Conservation (phyloP, 1,139 yeast genomes). For the Chernovozyma sophiae-reginae region DNA sequence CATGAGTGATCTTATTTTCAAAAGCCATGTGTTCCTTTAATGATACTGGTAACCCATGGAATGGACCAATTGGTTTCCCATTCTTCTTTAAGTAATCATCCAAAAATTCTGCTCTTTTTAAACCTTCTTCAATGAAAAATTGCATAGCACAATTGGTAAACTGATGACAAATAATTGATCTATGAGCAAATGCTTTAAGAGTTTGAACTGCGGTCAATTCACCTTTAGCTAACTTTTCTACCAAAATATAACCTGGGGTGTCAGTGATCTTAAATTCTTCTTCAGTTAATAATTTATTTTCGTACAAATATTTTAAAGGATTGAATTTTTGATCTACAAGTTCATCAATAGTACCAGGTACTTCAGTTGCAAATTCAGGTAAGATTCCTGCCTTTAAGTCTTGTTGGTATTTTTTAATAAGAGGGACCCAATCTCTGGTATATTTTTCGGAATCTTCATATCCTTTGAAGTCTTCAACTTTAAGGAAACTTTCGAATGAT, state of each 20-base stretch:
- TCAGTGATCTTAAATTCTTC: conserved; percentile 48
- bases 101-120: conserved; percentile 49
- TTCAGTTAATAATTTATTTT: conserved; percentile 38
- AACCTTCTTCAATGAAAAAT: conserved; percentile 53
- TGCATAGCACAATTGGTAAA: conserved; percentile 58
- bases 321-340: conserved; percentile 42
- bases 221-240: conserved; percentile 25
- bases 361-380: conserved; percentile 38
- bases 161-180: conserved; percentile 59
- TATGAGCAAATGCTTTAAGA: conserved; percentile 48
- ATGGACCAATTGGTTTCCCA: conserved; percentile 66
- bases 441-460: conserved; percentile 38
- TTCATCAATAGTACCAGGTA: conserved; percentile 37
- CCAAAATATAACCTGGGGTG: conserved; percentile 33
- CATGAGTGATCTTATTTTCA: conserved; percentile 56
- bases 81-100: conserved; percentile 47
- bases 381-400: conserved; percentile 38
- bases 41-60: conserved; percentile 78
- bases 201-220: conserved; percentile 39
- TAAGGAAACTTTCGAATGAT: conserved; percentile 22
- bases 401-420: conserved; percentile 45
- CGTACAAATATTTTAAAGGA: conserved; percentile 40
- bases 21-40: conserved; percentile 68
- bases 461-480: conserved; percentile 27
- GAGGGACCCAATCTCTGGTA: conserved; percentile 40